Evolutionary conservation across 306 rosid species (phyloP), one percentile per base, ranked within the genome.

Genomic region (Vigna radiata): DNA sequence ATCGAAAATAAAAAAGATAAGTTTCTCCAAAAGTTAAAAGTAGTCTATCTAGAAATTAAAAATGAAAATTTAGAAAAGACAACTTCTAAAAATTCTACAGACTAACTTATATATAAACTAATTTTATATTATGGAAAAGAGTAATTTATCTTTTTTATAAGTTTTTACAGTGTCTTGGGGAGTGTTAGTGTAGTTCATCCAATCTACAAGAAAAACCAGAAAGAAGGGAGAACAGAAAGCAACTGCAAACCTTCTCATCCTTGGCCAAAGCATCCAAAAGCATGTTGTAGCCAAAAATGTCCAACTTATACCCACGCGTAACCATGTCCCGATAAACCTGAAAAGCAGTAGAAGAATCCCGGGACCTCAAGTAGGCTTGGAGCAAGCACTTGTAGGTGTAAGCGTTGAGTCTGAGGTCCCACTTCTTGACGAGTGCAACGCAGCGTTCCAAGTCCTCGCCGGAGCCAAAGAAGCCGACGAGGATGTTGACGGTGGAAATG

Each of bases 301-400:
- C 98, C 80, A 91, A 50, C 39, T 81, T 86, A 67, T 86, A 87
- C 19, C 96, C 96, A 3, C 77, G 83, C 21, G 85, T 29, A 9
- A 83, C 79, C 91, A 90, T 83, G 48, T 92, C 92, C 55, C 55
- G 60, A 72, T 88, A 94, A 16, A 87, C 87, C 6, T 59, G 44
- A 63, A 90, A 90, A 2, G 96, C 97, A 27, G 76, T 81, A 8
- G 46, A 2, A 0, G 88, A 84, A 72, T 92, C 85, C 63, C 29
- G 58, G 4, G 96, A 87, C 16, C 97, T 85, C 77, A 95, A 59
- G 78, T 88, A 86, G 10, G 97, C 98, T 79, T 95, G 98, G 52
- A 95, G 92, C 87, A 95, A 75, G 70, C 98, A 95, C 82, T 91
- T 92, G 85, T 88, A 90, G 39, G 97, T 90, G 86, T 88, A 95